Base-by-base conservation (phyloP, 2,329 filamentous ascomycete species). In the Westerdykella sp. region DNA sequence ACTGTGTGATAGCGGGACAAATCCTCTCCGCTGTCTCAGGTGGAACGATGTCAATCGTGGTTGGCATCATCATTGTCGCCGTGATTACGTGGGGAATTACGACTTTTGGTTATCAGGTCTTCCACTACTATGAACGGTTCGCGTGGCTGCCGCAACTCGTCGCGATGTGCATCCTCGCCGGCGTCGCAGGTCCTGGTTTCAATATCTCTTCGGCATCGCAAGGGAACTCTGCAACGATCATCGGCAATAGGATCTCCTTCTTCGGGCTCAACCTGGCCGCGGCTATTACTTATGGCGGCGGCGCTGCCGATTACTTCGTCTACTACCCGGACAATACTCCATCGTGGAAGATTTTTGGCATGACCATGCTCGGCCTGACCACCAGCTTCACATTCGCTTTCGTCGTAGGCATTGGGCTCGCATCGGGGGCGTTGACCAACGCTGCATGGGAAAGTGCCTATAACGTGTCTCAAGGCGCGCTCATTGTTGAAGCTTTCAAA, bases 101-200 rank as follows among this genome's bases (percentile, higher is more conserved):
- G 1, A 81, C 79, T 0, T 84, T 85, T 57, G 83, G 83, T 0
- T 84, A 85, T 57, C 74, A 73, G 42, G 68, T 80, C 36, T 84
- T 87, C 60, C 82, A 86, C 56, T 72, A 76, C 42, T 87, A 85
- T 59, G 81, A 85, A 66, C 74, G 81, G 59, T 83, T 77, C 56
- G 79, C 80, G 1, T 84, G 81, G 73, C 65, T 84, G 0, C 81
- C 81, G 0, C 79, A 83, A 53, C 56, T 82, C 1, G 67, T 82
- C 4, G 75, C 82, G 4, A 62, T 83, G 4, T 77, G 76, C 43
- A 75, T 84, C 25, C 68, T 85, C 0, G 77, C 78, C 32, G 83
- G 81, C 3, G 74, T 77, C 2, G 79, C 81, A 2, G 79, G 78
- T 0, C 71, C 74, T 2, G 70, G 76, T 13, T 85, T 83, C 54